Evolutionary conservation across 2,329 filamentous ascomycete species (phyloP).

Genomic region (Pezicula carpinea): DNA sequence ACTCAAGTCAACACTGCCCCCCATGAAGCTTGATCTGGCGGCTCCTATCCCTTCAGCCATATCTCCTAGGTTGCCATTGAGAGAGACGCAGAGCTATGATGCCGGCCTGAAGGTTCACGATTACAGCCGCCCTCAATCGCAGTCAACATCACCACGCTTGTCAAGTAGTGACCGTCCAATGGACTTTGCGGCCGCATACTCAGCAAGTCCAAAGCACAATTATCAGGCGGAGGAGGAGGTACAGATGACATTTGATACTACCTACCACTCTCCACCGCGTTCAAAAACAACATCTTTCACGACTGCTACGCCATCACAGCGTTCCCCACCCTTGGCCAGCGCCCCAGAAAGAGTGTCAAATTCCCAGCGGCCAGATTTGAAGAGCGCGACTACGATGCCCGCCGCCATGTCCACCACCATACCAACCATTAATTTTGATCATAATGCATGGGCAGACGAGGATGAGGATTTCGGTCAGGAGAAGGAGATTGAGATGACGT

Average conservation of each 20-base stretch:
- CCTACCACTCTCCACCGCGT: constrained; percentile 32
- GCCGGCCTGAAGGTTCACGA: constrained; percentile 23
- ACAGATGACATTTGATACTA: constrained; percentile 69
- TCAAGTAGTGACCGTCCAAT: constrained; percentile 23
- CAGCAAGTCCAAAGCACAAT: constrained; percentile 9
- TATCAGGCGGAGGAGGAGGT: constrained; percentile 42
- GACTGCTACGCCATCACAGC: constrained; percentile 9
- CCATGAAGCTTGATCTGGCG: constrained; percentile 71
- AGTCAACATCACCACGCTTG: constrained; percentile 21
- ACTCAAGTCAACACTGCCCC: constrained; percentile 81
- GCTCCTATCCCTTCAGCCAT: constrained; percentile 9
- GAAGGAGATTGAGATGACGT: constrained; percentile 76
- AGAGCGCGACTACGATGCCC: constrained; percentile 44
- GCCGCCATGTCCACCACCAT: constrained; percentile 46
- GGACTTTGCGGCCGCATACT: not conserved
- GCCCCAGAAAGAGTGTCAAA: constrained; percentile 10
- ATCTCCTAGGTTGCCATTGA: constrained; percentile 27
- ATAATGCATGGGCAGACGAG: constrained; percentile 68
- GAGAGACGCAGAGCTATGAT: constrained; percentile 45
- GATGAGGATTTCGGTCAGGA: constrained; percentile 68
- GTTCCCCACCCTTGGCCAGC: constrained; percentile 8
- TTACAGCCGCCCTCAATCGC: constrained; percentile 13
- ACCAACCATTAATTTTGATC: constrained; percentile 27
- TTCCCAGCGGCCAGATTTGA: constrained; percentile 34
- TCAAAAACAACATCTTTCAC: constrained; percentile 13